These are phyloP conservation scores for Scytalidium sp. DNA, from an alignment of 2,329 filamentous ascomycete genomes.

Conservation along the genomic window DNA sequence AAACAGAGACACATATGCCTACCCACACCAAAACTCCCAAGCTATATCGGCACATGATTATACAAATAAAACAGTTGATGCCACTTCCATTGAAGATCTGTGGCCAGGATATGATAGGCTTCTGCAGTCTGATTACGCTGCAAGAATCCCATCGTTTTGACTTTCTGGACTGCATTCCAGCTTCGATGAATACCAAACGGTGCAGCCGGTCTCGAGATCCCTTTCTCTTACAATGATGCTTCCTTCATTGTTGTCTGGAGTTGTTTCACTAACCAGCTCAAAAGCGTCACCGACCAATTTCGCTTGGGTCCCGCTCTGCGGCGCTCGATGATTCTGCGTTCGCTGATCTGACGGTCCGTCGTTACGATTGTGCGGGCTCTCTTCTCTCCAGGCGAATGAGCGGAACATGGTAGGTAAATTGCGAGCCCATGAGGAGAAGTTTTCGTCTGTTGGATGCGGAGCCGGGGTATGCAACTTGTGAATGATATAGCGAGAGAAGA, in stretches of 20 bases:
- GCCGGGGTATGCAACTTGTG: background rate
- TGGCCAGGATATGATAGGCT: background rate
- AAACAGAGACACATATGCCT: too few relatives aligned
- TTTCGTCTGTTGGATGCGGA: slow-evolving; percentile 5
- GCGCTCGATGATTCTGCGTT: background rate
- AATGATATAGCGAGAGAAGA: slow-evolving; percentile 9
- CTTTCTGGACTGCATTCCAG: background rate
- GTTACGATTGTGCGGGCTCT: background rate
- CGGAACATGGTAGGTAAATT: slow-evolving; percentile 16
- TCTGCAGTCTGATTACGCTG: background rate
- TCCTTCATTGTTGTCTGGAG: background rate
- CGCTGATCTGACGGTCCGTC: background rate
- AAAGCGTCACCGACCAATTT: background rate
- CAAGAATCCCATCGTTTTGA: background rate
- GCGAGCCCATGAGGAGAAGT: slow-evolving; percentile 19
- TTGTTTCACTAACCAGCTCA: background rate
- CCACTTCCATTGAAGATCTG: background rate
- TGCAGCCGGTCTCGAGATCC: background rate
- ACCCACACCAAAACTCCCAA: too few relatives aligned
- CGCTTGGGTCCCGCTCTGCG: background rate
- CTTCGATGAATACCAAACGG: background rate
- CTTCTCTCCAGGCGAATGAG: background rate
- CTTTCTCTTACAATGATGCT: background rate
- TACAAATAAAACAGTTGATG: too few relatives aligned
- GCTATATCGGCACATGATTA: too few relatives aligned